Evolutionary conservation across 1,284 basidiomycete genomes (phyloP).

Genomic region (Moesziomyces parantarcticus): DNA sequence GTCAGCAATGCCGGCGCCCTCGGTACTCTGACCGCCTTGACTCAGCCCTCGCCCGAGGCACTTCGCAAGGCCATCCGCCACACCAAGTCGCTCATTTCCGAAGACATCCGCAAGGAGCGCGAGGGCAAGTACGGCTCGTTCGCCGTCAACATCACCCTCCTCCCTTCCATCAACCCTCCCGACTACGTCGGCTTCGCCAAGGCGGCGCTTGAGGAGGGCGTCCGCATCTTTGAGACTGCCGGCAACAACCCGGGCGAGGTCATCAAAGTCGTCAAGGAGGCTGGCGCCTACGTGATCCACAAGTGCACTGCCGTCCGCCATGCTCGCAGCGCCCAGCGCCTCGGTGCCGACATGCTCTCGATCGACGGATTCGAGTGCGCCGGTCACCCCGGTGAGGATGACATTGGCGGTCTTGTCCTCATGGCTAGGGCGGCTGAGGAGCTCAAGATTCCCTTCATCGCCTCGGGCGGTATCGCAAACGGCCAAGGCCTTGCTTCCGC

Average conservation of each 20-base stretch:
- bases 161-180: conserved; percentile 89
- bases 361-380: conserved; percentile 74
- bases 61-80: conserved; percentile 85
- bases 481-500: conserved; percentile 82
- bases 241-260: conserved; percentile 86
- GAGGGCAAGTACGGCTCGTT: conserved; percentile 58
- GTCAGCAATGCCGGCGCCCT: conserved; percentile 88
- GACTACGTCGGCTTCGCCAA: conserved; percentile 86
- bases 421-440: conserved; percentile 89
- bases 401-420: conserved; percentile 89
- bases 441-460: conserved; percentile 84
- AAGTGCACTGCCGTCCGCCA: conserved; percentile 81
- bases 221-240: conserved; percentile 90
- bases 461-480: conserved; percentile 77
- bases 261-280: conserved; percentile 82
- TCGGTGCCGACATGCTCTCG: conserved; percentile 81
- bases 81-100: conserved; percentile 70
- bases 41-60: conserved; percentile 85
- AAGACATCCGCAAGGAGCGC: conserved; percentile 47
- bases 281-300: conserved; percentile 82
- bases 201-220: conserved; percentile 87
- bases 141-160: conserved; percentile 90
- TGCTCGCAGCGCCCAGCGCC: conserved; percentile 76
- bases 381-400: conserved; percentile 94
- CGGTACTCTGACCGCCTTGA: conserved; percentile 85